Base-by-base conservation (phyloP, 2,329 filamentous ascomycete genomes). In the Neopestalotiopsis sp. region DNA sequence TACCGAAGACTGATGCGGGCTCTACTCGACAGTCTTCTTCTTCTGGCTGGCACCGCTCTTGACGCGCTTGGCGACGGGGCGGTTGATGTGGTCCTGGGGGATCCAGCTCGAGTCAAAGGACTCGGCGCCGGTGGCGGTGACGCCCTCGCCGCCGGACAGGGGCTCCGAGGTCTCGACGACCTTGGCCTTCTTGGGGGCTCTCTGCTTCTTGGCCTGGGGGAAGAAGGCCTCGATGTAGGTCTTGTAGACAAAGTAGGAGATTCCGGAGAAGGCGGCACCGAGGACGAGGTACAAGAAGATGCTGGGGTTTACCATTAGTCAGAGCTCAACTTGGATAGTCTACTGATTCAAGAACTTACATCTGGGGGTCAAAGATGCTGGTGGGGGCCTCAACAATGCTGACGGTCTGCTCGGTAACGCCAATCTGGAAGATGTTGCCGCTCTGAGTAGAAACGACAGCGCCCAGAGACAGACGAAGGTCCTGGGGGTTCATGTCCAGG, bases 211-310 rank as follows among this genome's bases (percentile, higher is more conserved):
- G 74, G 92, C 91, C 87, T 97, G 94, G 63, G 96, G 95, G 87
- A 98, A 97, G 79, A 99, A 92, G 14, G 94, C 91, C 77, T 94
- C 93, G 83, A 99, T 92, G 94, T 95, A 98, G 77, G 95, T 97
- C 86, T 92, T 96, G 89, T 99, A 99, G 84, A 98, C 94, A 83
- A 97, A 97, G 90, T 95, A 98, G 80, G 92, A 89, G 67, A 91
- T 94, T 71, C 92, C 94, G 73, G 84, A 90, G 80, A 97, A 97
- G 72, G 87, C 89, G 71, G 88, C 91, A 67, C 91, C 86, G 75
- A 99, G 92, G 86, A 98, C 91, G 79, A 97, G 87, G 87, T 98
- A 98, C 72, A 99, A 90, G 90, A 99, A 99, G 84, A 98, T 94
- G 79, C 96, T 98, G 67, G 24, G 14, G 17, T 14, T 13, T 32